Conservation (phyloP, 1,139 yeast species). For the Yamadazyma epiphylla region DNA sequence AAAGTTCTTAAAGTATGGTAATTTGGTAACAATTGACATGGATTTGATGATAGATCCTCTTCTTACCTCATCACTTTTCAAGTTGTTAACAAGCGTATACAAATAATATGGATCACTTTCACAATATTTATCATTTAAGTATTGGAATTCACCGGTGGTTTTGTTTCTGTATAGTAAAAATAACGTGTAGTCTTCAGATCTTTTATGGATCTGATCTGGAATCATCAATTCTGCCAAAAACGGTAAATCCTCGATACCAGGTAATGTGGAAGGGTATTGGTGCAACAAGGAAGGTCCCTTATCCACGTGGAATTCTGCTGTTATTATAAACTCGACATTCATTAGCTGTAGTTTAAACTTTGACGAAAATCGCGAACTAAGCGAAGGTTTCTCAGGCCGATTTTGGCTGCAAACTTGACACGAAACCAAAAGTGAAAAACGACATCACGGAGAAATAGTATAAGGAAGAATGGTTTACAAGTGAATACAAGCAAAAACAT, state of each 20-base stretch:
- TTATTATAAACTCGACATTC: constrained; percentile 43
- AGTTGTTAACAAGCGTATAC: constrained; percentile 54
- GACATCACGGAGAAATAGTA: too few species aligned
- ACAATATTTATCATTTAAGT: constrained; percentile 30
- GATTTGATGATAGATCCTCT: constrained; percentile 58
- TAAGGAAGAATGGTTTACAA: too few species aligned
- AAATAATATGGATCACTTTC: constrained; percentile 46
- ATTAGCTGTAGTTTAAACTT: too few species aligned
- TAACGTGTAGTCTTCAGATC: constrained; percentile 59
- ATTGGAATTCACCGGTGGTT: constrained; percentile 39
- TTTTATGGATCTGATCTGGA: constrained; percentile 59
- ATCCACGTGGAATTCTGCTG: constrained; percentile 58
- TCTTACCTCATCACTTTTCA: constrained; percentile 40
- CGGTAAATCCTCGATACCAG: constrained; percentile 38
- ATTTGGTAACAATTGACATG: constrained; percentile 49
- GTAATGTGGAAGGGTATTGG: constrained; percentile 46
- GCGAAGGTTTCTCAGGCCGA: too few species aligned
- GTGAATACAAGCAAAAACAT: too few species aligned
- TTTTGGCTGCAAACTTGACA: too few species aligned
- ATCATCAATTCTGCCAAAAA: constrained; percentile 57
- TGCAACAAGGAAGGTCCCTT: constrained; percentile 50
- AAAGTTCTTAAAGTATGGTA: constrained; percentile 52
- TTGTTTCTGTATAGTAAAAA: constrained; percentile 46
- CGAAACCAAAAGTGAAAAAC: too few species aligned
- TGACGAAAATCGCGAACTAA: constrained; percentile 4